Evolutionary conservation across 768 basidiomycete genomes (phyloP), one percentile per base, ranked within the genome.

Genomic region (Crucibulum laeve): DNA sequence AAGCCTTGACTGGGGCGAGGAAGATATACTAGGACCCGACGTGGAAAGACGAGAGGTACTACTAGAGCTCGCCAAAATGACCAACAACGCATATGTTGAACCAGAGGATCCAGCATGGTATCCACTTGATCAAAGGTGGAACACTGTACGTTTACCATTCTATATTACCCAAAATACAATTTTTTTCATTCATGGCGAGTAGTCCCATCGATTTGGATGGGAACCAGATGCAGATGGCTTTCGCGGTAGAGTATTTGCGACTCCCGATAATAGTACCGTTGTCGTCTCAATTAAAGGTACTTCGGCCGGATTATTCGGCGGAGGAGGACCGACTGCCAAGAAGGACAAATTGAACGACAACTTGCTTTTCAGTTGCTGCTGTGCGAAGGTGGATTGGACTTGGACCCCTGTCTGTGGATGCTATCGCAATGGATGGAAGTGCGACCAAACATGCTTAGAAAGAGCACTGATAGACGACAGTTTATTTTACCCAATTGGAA

Each of bases 321-420:
- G 84, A 15, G 82, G 82, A 1, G 91, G 91, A 0, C 82, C 84
- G 11, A 97, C 95, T n/a, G 73, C 73, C 2, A 83, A 80, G 68
- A 95, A 92, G 57, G 95, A 97, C 70, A 94, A 87, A 64, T 59
- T 88, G 42, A 97, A 97, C 67, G 93, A 97, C 60, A 97, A 94
- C 52, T 61, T 96, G 4, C 64, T 97, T 45, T 95, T 95, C 62
- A 87, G 84, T 49, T 98, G 95, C 58, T 98, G 95, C 63, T 98
- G 95, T 61, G 95, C 95, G 0, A 69, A 80, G 14, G 77, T 96
- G 22, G 91, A 90, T 56, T 95, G 90, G 82, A 80, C 88, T 14
- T 98, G 95, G 95, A 81, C 86, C 36, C 79, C 90, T 0, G 94
- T 97, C 15, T 98, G 95, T 63, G 88, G 81, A 44, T 98, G 95